A percentile compares a stretch with the other conserved stretches of the same genome.
Conservation (phyloP, 805 yeast species). For the Candida krabiensis region DNA sequence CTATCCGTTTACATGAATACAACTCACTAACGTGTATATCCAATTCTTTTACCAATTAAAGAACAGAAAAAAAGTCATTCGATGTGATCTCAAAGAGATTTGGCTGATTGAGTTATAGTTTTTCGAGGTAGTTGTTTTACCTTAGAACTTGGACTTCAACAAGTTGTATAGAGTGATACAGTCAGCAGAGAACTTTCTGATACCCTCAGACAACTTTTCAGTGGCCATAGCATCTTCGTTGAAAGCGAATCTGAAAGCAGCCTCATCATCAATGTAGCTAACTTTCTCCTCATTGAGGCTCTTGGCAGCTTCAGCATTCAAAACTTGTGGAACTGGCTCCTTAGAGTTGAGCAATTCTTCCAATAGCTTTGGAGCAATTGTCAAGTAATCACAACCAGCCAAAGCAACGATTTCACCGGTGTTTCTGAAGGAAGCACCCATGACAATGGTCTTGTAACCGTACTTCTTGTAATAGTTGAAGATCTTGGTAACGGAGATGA, state of each 20-base stretch:
- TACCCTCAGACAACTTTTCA: constrained; percentile 96
- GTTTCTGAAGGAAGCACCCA: constrained; percentile 99
- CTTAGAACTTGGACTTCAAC: constrained; percentile 35
- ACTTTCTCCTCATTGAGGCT: constrained; percentile 65
- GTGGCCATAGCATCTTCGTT: constrained; percentile 99
- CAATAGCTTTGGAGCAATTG: constrained; percentile 90
- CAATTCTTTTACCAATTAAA: too few species aligned
- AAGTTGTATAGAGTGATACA: constrained; percentile 72
- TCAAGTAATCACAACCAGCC: constrained; percentile 96
- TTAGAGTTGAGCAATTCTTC: constrained; percentile 81
- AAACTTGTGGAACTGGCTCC: constrained; percentile 76
- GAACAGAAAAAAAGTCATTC: too few species aligned
- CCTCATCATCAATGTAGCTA: constrained; percentile 79
- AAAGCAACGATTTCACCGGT: constrained; percentile 91
- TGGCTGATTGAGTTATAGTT: too few species aligned
- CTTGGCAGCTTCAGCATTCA: constrained; percentile 67
- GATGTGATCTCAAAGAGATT: too few species aligned
- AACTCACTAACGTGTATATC: too few species aligned
- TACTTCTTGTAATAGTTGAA: constrained; percentile 98
- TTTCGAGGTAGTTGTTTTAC: too few species aligned
- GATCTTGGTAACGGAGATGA: constrained; percentile 79
- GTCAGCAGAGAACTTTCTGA: constrained; percentile 94
- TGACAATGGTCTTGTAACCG: constrained; percentile 95
- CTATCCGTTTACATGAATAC: too few species aligned
- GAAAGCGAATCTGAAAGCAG: constrained; percentile 83